phyloP scores from a whole-genome alignment of 116 monocot species.

The Phalaenopsis hybrid region DNA sequence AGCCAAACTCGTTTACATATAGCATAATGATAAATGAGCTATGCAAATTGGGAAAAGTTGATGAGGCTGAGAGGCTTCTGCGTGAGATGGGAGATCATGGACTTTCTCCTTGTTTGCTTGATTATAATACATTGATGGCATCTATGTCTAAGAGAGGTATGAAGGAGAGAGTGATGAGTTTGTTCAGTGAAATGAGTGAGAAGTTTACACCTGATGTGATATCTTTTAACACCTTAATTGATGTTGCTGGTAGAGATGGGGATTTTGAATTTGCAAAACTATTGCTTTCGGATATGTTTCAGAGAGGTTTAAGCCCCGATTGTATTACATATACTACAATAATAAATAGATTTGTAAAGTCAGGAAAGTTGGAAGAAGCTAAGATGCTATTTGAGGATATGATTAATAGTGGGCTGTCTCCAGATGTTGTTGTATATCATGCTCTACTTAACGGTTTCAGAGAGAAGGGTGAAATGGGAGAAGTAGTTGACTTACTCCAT shows the following conservation, averaged over 20 bases:
- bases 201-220: slow-evolving; percentile 44
- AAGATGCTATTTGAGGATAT: slow-evolving; percentile 49
- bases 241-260: slow-evolving; percentile 42
- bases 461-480: slow-evolving; percentile 29
- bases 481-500: slow-evolving; percentile 45
- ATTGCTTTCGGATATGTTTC: slow-evolving; percentile 45
- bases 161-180: slow-evolving; percentile 35
- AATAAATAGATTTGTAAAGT: slow-evolving; percentile 48
- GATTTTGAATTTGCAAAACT: slow-evolving; percentile 45
- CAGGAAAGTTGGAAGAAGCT: slow-evolving; percentile 55
- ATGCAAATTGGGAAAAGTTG: slow-evolving; percentile 47
- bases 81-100: slow-evolving; percentile 46
- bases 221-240: slow-evolving; percentile 56
- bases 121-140: slow-evolving; percentile 64
- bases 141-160: slow-evolving; percentile 36
- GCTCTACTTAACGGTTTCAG: slow-evolving; percentile 52
- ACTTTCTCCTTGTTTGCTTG: slow-evolving; percentile 30
- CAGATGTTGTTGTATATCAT: slow-evolving; percentile 58
- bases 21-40: slow-evolving; percentile 82
- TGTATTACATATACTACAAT: slow-evolving; percentile 51
- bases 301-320: slow-evolving; percentile 50
- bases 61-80: slow-evolving; percentile 44
- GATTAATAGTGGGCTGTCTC: slow-evolving; percentile 46
- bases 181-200: slow-evolving; percentile 49
- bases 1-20: slow-evolving; percentile 51